Evolutionary conservation across 23 red algal species (phyloP).

Genomic region (Gracilaria gracilis): DNA sequence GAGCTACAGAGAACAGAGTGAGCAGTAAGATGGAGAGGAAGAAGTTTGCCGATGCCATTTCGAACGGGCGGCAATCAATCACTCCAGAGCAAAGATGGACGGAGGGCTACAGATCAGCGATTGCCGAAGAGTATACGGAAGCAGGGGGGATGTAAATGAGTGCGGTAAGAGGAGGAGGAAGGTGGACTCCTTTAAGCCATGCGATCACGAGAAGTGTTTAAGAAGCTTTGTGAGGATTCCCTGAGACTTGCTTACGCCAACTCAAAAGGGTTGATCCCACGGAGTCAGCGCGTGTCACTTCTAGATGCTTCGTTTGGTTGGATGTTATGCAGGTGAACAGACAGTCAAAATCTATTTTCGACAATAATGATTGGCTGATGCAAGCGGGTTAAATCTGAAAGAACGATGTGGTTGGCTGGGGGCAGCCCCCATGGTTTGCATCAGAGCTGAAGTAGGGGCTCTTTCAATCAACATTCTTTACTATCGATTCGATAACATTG

Average conservation of each 20-base stretch:
- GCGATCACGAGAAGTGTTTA: background rate
- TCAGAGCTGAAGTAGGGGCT: too few relatives aligned
- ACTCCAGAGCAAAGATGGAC: background rate
- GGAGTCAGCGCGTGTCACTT: background rate
- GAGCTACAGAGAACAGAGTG: constrained; percentile 20
- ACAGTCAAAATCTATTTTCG: background rate
- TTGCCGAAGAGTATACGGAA: background rate
- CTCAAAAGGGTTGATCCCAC: background rate
- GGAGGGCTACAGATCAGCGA: background rate
- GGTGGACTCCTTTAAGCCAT: background rate
- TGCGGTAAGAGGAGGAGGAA: background rate
- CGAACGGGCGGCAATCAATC: background rate
- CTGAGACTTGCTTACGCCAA: background rate
- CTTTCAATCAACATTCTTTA: background rate
- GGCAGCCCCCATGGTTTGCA: too few relatives aligned
- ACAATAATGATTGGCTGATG: constrained; percentile 3
- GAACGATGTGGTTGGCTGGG: background rate
- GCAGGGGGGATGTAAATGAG: background rate
- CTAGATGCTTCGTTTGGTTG: background rate
- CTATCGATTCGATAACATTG: too few relatives aligned
- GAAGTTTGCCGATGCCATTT: constrained; percentile 5
- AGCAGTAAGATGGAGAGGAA: background rate
- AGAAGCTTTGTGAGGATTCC: background rate
- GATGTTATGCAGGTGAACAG: background rate
- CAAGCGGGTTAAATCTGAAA: background rate